Base-by-base conservation (phyloP, 176 grass and related monocot genomes). In the Zizania latifolia region DNA sequence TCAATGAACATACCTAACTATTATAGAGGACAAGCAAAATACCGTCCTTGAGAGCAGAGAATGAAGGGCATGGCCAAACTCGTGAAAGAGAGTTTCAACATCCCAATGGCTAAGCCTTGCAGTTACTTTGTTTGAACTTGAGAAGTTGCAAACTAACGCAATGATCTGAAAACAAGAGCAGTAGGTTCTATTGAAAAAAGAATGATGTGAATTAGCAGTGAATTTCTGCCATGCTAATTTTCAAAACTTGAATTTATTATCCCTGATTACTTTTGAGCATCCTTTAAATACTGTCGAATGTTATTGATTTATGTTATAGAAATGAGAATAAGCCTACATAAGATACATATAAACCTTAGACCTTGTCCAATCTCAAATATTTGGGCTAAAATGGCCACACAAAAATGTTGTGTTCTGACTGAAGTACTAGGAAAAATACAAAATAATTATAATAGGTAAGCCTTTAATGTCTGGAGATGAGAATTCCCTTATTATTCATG, bases 11-110 rank as follows among this genome's bases (percentile, higher is more conserved):
- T 17, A 64, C 6, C 63, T 44, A 64, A 16, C 27, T 53, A 86
- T 78, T 50, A 33, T 23, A 28, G 62, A 45, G 40, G 74, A 41
- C 8, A 35, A 39, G 72, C 58, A 69, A 37, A 83, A 40, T 89
- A 94, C 94, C 86, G 91, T 97, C 92, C 94, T 89, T 54, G 94
- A 97, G 64, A 97, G 91, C 74, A 97, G 84, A 60, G 94, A 97
- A 87, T 97, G 94, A 82, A 97, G 77, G 43, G 94, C 91, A 71
- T 93, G 94, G 41, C 94, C 94, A 81, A 97, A 97, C 78, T 97
- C 94, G 81, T 97, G 94, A 76, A 97, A 97, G 45, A 97, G 91
- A 57, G 91, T 97, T 87, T 93, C 91, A 21, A 97, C 86, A 29
- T 97, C 86, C 63, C 86, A 89, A 81, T 93, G 88, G 71, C 80